Evolutionary conservation across 1,284 basidiomycete species (phyloP), one percentile per base, ranked within the genome.

Genomic region (Erythrobasidium hasegawianum): DNA sequence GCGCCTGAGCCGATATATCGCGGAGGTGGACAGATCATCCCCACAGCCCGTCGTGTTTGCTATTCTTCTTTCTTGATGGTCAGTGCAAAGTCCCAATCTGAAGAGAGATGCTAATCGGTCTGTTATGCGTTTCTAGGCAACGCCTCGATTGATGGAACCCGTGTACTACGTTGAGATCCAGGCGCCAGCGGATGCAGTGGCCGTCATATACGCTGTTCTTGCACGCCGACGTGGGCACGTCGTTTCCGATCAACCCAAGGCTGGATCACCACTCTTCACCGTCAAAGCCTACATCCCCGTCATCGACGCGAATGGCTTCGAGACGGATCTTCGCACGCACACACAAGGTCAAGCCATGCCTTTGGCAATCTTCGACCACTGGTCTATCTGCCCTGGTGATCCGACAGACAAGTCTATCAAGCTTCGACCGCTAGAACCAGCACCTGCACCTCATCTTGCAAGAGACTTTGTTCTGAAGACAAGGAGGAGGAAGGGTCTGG

Each of bases 61-160:
- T 98, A 99, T 77, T 97, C 95, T n/a, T 95, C 93, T 16, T 95
- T 97, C 83, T 81, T 99, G 68, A 92, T 98, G 85, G 90, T 90
- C 75, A 77, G 80, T 75, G 26, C 20, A 22, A 9, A 62, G 47
- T 41, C n/a, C 27, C 26, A 40, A 22, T 29, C 24, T 26, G 22
- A 38, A 59, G 0, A 33, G 10, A 2, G 24, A 8, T 57, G 22
- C 24, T 64, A 26, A 64, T 16, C n/a, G 16, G 22, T 26, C 24
- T 22, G 11, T 16, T 33, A 33, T 33, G 33, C 5, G 13, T 1
- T 47, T 16, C 2, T 53, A 61, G 50, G 77, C 77, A 16, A 77
- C 78, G 27, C 78, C 77, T 10, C 72, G 78, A 16, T 70, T 80
- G 38, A 78, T 96, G 86, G 95, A 99, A 78, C 96, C 96, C 0